Percentiles rank a stretch among this genome's conserved stretches.
Conservation (phyloP, 208 protist species). For the Leishmania gerbilli region DNA sequence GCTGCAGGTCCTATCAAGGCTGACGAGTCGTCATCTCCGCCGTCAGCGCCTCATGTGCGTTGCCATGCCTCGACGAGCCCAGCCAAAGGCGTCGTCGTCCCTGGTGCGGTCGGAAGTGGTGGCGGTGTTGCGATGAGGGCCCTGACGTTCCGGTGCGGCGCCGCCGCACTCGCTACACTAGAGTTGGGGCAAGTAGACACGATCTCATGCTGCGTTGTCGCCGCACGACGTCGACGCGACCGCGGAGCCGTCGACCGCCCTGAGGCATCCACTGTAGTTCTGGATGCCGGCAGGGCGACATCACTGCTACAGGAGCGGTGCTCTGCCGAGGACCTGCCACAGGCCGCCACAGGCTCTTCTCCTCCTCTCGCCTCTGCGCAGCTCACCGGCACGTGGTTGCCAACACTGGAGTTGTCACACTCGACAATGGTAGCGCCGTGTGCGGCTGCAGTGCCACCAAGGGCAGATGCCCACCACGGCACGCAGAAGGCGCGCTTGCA, state of each 20-base stretch:
- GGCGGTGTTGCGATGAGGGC: constrained; percentile 24
- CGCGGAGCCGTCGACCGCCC: background rate
- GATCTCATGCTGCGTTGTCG: constrained; percentile 17
- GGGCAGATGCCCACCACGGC: background rate
- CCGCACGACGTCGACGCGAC: background rate
- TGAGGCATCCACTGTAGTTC: background rate
- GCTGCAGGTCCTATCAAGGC: background rate
- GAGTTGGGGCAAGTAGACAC: background rate
- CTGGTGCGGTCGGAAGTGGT: background rate
- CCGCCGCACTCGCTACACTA: background rate
- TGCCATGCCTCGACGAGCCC: background rate
- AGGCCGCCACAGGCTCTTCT: background rate
- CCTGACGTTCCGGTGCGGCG: constrained; percentile 1
- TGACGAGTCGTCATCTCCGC: background rate
- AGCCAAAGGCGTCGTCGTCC: background rate
- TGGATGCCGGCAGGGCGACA: constrained; percentile 1
- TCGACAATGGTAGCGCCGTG: background rate
- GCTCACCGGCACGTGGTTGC: constrained; percentile 1
- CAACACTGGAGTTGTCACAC: background rate
- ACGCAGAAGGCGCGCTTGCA: background rate
- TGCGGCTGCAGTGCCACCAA: background rate
- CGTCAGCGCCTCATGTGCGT: background rate
- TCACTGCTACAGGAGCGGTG: constrained; percentile 9
- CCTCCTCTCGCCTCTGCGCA: background rate
- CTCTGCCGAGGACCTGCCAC: background rate